phyloP scores from a whole-genome alignment of 257 asterid species.

The Petunia axillaris region DNA sequence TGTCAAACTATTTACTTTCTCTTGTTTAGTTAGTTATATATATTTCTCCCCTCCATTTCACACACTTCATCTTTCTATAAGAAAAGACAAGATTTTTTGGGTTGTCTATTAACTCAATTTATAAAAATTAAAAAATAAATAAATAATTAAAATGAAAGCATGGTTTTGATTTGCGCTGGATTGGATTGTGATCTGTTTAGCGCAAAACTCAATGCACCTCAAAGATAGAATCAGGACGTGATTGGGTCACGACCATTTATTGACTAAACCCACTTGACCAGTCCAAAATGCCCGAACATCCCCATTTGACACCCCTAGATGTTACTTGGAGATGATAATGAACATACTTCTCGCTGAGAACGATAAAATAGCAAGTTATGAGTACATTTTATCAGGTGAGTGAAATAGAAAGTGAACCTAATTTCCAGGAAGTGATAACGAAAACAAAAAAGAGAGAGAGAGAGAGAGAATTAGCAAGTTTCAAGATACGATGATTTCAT shows the following conservation, averaged over 20 bases:
- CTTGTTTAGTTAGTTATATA: neutral
- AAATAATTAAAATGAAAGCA: neutral
- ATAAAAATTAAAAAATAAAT: neutral
- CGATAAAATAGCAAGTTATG: neutral
- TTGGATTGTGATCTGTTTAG: neutral
- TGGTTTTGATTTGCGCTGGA: neutral
- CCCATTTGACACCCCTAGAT: slow-evolving; percentile 7
- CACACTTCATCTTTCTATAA: neutral
- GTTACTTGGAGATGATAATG: neutral
- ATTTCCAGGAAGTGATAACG: neutral
- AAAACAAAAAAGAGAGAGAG: neutral
- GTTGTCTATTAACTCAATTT: neutral
- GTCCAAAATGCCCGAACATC: neutral
- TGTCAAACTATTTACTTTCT: neutral
- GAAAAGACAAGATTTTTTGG: neutral
- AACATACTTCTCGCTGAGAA: neutral
- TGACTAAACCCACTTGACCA: neutral
- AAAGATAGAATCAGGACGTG: neutral
- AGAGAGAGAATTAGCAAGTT: neutral
- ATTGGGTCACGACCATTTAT: neutral
- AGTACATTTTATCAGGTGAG: neutral
- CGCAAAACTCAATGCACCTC: neutral
- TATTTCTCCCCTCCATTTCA: neutral
- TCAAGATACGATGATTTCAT: neutral
- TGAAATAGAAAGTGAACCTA: slow-evolving; percentile 11